These are phyloP conservation scores for Diaporthe nobilis DNA, from an alignment of 2,329 filamentous ascomycete species.

Conservation along the genomic window DNA sequence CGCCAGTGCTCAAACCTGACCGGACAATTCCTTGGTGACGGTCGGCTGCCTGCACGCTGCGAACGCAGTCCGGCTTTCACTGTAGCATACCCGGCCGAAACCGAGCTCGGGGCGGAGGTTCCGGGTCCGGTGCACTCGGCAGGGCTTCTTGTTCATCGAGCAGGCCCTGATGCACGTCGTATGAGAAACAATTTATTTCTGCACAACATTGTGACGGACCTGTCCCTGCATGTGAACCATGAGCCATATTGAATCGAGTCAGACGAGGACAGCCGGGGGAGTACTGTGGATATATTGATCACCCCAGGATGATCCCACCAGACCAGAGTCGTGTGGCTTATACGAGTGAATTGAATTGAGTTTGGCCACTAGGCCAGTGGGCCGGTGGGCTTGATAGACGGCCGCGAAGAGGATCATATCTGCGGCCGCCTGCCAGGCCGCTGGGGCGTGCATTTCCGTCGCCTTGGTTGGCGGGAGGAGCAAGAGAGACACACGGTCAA, in stretches of 20 bases:
- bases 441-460: background rate
- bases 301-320: constrained; percentile 24
- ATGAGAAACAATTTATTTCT: background rate
- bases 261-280: background rate
- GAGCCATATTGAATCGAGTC: background rate
- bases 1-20: background rate
- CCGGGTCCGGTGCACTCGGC: background rate
- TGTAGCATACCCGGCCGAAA: constrained; percentile 9
- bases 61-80: background rate
- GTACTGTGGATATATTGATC: background rate
- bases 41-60: background rate
- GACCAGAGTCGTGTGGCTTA: background rate
- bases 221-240: background rate
- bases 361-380: constrained; percentile 18
- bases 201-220: background rate
- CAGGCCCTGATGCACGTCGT: constrained; percentile 4
- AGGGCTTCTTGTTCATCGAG: no score
- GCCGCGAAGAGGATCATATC: background rate
- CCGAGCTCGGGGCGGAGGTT: background rate
- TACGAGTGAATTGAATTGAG: constrained; percentile 21
- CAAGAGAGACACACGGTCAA: background rate
- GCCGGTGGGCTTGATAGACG: background rate
- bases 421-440: constrained; percentile 11
- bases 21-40: background rate
- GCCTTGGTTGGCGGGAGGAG: constrained; percentile 9